These are phyloP conservation scores for Pterocarpus macrocarpus DNA, from an alignment of 306 rosid genomes.

Conservation along the genomic window DNA sequence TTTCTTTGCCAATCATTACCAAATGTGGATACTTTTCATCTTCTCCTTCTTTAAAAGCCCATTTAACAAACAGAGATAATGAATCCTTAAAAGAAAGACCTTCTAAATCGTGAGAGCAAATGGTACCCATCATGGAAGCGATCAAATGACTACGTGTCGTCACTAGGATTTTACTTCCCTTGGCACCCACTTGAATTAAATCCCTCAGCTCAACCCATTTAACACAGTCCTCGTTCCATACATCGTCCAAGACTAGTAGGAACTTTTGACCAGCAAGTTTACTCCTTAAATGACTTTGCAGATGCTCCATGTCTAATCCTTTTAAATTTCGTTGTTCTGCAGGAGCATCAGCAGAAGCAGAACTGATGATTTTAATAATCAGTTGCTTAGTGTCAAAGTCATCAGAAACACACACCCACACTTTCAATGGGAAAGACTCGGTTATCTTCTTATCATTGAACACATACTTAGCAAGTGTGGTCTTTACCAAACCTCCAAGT, in stretches of 20 bases:
- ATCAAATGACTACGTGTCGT: slow-evolving; percentile 28
- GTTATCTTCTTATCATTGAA: slow-evolving; percentile 32
- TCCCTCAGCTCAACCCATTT: slow-evolving; percentile 34
- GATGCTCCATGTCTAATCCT: slow-evolving; percentile 14
- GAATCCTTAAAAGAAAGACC: neutral
- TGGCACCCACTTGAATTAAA: neutral
- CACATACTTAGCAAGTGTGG: slow-evolving; percentile 42
- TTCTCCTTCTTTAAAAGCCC: slow-evolving; percentile 32
- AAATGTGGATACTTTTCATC: neutral
- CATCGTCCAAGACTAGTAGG: slow-evolving; percentile 14
- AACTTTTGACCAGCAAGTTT: slow-evolving; percentile 31
- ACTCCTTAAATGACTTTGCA: neutral
- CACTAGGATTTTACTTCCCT: slow-evolving; percentile 19
- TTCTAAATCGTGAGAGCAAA: neutral
- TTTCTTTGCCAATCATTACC: slow-evolving; percentile 4
- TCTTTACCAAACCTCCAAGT: slow-evolving; percentile 48
- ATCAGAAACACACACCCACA: slow-evolving; percentile 43
- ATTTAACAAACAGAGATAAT: slow-evolving; percentile 17
- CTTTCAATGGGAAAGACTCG: slow-evolving; percentile 25
- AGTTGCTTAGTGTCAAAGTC: slow-evolving; percentile 36
- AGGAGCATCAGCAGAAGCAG: neutral
- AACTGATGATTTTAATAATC: slow-evolving; percentile 36
- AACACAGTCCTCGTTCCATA: slow-evolving; percentile 34
- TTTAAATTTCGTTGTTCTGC: neutral
- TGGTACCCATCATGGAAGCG: slow-evolving; percentile 26